Base-by-base conservation (phyloP, 2,329 filamentous ascomycete genomes). In the Botryotinia convoluta region DNA sequence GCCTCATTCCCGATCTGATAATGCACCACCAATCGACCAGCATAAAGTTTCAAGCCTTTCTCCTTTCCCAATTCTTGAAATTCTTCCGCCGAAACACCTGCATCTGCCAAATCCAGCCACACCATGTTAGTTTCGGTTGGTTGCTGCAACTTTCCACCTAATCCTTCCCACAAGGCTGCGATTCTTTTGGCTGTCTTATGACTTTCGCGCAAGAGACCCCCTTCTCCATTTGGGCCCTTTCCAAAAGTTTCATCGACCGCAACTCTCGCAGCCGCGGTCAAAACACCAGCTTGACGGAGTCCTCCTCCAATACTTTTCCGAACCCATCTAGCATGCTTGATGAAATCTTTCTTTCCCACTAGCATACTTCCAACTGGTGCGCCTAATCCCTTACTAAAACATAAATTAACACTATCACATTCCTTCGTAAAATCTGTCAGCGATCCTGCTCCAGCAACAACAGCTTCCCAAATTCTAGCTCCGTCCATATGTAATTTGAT, bases 271-370 rank as follows among this genome's bases (percentile, higher is more conserved):
- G 93, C 90, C 1, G 93, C 91, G 8, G 92, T 89, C 22, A 96
- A 85, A 1, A 96, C 88, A 72, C 94, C 94, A 0, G 92, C 86
- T 82, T 96, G 93, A 39, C 94, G 85, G 73, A 93, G 85, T 0
- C 93, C 93, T 59, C 94, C 94, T 32, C 94, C 94, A 76, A 97
- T 90, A 39, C 89, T 88, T 84, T 97, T 97, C 72, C 93, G 86
- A 39, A 94, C 87, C 90, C 92, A 93, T n/a, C 92, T 84, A 7
- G 91, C 90, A 70, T 90, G 88, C 79, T 89, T 89, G 78, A 90
- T 75, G 83, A 85, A 69, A 84, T 88, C 73, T 82, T 91, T 75
- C 22, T 63, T 76, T 0, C 90, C 90, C 1, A 94, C 88, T 18
- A 96, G 83, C 45, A 96, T 90, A 79, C 90, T 92, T 6, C 93